phyloP scores from a whole-genome alignment of 257 asterid species.

The Solanum phureja region DNA sequence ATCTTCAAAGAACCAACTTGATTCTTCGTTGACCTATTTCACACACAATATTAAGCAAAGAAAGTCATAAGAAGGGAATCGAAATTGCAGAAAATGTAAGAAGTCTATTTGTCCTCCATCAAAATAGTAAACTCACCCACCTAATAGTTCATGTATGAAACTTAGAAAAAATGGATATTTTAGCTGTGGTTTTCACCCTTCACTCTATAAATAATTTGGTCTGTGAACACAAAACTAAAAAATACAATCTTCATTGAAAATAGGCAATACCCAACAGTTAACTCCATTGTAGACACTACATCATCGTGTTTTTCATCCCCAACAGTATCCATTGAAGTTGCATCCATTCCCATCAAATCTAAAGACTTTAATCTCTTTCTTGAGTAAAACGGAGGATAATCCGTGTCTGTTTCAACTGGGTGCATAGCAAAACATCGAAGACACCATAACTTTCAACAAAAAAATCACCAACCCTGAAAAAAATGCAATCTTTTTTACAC shows the following conservation, averaged over 20 bases:
- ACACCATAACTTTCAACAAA: not conserved
- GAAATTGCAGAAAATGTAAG: not conserved
- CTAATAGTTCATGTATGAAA: not conserved
- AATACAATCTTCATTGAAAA: not conserved
- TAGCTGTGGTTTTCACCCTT: not conserved
- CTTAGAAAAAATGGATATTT: not conserved
- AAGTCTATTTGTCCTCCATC: not conserved
- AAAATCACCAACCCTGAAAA: not conserved
- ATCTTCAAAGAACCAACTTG: conserved; percentile 29
- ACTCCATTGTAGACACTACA: conserved; percentile 11
- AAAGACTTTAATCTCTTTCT: not conserved
- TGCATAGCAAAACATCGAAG: not conserved
- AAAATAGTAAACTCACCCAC: conserved; percentile 4
- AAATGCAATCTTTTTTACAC: not conserved
- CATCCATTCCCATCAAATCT: not conserved
- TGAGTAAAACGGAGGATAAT: not conserved
- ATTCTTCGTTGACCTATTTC: conserved; percentile 29
- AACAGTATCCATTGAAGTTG: not conserved
- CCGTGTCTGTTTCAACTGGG: not conserved
- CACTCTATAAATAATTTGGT: not conserved
- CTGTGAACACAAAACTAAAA: not conserved
- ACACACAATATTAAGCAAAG: not conserved
- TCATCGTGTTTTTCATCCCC: not conserved
- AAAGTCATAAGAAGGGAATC: not conserved
- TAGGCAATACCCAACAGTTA: conserved; percentile 11